These are phyloP conservation scores for Phytophthora sp. DNA, from an alignment of 352 stramenopile species.

Conservation along the genomic window DNA sequence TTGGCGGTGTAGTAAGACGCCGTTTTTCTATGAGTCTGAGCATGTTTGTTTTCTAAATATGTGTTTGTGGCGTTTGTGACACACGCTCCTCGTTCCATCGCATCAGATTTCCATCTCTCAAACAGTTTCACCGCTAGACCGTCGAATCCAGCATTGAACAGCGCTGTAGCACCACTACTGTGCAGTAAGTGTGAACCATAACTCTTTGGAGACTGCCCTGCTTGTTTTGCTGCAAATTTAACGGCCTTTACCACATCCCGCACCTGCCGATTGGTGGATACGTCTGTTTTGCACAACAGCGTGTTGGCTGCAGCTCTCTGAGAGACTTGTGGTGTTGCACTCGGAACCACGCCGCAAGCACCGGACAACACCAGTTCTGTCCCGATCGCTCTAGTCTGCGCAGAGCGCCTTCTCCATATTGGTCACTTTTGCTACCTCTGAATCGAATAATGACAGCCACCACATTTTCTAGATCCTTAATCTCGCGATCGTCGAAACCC, in stretches of 20 bases:
- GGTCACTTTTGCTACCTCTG: conserved; percentile 6
- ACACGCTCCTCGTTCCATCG: conserved; percentile 1
- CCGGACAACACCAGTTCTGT: neutral
- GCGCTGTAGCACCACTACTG: conserved; percentile 3
- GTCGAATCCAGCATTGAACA: conserved; percentile 4
- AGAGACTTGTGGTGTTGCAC: neutral
- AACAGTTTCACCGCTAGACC: conserved; percentile 1
- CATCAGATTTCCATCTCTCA: neutral
- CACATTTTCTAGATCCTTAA: neutral
- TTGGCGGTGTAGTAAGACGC: too few species aligned
- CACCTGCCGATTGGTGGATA: conserved; percentile 1
- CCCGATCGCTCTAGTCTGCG: neutral
- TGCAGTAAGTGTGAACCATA: conserved; percentile 12
- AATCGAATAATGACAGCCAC: neutral
- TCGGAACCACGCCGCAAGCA: conserved; percentile 2
- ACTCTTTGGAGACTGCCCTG: neutral
- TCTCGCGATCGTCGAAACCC: neutral
- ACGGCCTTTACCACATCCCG: neutral
- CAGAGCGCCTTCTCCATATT: conserved; percentile 2
- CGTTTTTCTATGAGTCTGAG: too few species aligned
- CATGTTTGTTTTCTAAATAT: too few species aligned
- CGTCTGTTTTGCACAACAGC: conserved; percentile 4
- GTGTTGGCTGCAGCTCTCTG: neutral
- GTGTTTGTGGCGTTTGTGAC: too few species aligned
- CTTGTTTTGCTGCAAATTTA: neutral